Evolutionary conservation across 2,329 filamentous ascomycete genomes (phyloP), one percentile per base, ranked within the genome.

Genomic region (Penicillium aurantiogriseum): DNA sequence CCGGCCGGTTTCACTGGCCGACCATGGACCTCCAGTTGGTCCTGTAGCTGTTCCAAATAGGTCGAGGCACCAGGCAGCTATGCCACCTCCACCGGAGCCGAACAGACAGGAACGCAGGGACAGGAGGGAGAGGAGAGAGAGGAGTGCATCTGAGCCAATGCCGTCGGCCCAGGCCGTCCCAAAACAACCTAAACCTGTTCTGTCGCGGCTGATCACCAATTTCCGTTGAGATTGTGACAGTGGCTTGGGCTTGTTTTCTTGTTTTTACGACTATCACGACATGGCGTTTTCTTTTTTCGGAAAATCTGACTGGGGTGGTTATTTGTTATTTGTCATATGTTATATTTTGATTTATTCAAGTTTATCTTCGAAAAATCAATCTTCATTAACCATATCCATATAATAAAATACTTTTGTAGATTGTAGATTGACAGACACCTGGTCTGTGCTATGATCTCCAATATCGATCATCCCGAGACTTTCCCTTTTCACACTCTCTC

Each of bases 141-240:
- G 65, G 25, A 66, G 64, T 50, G 23, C 48, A 11, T 67, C 65
- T 13, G 65, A 67, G 45, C 63, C 65, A 39, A 60, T 61, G 57
- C 58, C 42, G 49, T 36, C 43, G 23, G 50, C 27, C 33, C 52
- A 51, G 35, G 51, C 52, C 44, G 60, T 53, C 9, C 63, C 64
- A 42, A 62, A 66, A 51, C 64, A 62, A 42, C 66, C 71, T 33
- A 75, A 73, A 48, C 73, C 73, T 17, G 70, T 72, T 10, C 54
- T 76, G 27, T 71, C 73, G 27, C 67, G 67, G 46, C 54, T 76
- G 52, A 69, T 75, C 51, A 76, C 73, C 27, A 72, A 72, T 52
- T 69, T 73, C 45, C 57, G 63, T 31, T 68, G 62, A 63, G 36
- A 11, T 35, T 19, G 19, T 50, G 53, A 33, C 38, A 21, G 51